Evolutionary conservation across 352 stramenopile genomes (phyloP), one percentile per base, ranked within the genome.

Genomic region (Pythium sukuiense): DNA sequence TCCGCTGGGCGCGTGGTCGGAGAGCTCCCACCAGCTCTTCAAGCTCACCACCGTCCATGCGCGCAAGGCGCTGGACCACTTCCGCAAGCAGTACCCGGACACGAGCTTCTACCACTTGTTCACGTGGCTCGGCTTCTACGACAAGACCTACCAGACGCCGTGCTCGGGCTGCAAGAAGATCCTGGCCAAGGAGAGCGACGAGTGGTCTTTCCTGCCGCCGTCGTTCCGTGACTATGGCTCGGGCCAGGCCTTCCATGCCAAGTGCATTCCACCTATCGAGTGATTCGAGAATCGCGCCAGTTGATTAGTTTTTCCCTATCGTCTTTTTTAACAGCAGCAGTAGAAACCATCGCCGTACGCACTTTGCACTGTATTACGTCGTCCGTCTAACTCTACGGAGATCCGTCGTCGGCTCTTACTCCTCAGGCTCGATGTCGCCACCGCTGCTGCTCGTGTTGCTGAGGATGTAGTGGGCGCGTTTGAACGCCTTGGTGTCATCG

Each of bases 81-180:
- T 95, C 63, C 82, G 84, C 65, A 89, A 89, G 67, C 85, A 95
- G 76, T 81, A 90, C 58, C 87, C 87, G 16, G 85, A 95, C 55
- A 91, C 85, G 58, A 87, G 83, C 72, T 95, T 95, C 60, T 95
- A 90, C 72, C 82, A 95, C 61, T 75, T 95, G 29, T 93, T 93
- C 69, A 88, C 83, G 49, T 95, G 87, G 87, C 74, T 95, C 20
- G 83, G 80, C 53, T 92, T 87, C 75, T 95, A 89, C 67, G 87
- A 95, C 77, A 95, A 95, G 73, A 81, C 93, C 66, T 93, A 95
- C 75, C 85, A 95, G 72, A 93, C 87, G 48, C 82, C 87, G 12
- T 95, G 87, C 75, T 87, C 77, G 30, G 74, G 81, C 30, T 95
- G 87, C 77, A 95, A 95, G 72, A 93, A 93, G 67, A 80, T 95